phyloP scores from a whole-genome alignment of 2,329 filamentous ascomycete species.

The Neonectria magnoliae region DNA sequence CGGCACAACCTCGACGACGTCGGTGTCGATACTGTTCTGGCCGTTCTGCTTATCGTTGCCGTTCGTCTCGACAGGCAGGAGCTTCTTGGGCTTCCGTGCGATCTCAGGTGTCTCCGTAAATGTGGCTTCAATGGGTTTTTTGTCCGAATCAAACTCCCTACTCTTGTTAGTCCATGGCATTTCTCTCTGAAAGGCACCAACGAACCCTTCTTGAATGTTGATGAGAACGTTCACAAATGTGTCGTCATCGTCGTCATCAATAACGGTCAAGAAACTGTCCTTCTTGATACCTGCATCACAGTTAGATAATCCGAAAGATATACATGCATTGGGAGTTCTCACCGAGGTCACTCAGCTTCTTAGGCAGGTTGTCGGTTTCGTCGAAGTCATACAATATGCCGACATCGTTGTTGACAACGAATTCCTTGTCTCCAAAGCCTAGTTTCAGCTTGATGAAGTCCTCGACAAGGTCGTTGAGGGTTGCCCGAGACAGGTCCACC shows the following conservation, averaged over 20 bases:
- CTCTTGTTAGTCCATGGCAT: slow-evolving; percentile 40
- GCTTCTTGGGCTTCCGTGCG: slow-evolving; percentile 62
- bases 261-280: slow-evolving; percentile 82
- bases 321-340: slow-evolving; percentile 38
- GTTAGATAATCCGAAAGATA: slow-evolving; percentile 26
- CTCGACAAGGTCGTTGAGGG: slow-evolving; percentile 81
- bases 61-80: slow-evolving; percentile 50
- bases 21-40: slow-evolving; percentile 51
- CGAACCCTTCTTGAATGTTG: slow-evolving; percentile 71
- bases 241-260: slow-evolving; percentile 81
- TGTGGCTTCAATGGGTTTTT: slow-evolving; percentile 65
- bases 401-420: slow-evolving; percentile 78
- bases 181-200: slow-evolving; percentile 16
- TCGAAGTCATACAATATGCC: slow-evolving; percentile 80
- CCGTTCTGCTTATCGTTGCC: slow-evolving; percentile 54
- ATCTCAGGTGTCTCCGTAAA: slow-evolving; percentile 58
- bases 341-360: slow-evolving; percentile 82
- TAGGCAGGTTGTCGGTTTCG: slow-evolving; percentile 84
- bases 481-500: slow-evolving; percentile 77
- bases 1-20: slow-evolving; percentile 36
- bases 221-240: slow-evolving; percentile 84
- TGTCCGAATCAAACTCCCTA: slow-evolving; percentile 55
- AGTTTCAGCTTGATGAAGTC: slow-evolving; percentile 75
- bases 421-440: slow-evolving; percentile 80
- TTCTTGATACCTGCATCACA: slow-evolving; percentile 67